Evolutionary conservation across 2,329 filamentous ascomycete genomes (phyloP).

Genomic region (Thermomyces lanuginosus): DNA sequence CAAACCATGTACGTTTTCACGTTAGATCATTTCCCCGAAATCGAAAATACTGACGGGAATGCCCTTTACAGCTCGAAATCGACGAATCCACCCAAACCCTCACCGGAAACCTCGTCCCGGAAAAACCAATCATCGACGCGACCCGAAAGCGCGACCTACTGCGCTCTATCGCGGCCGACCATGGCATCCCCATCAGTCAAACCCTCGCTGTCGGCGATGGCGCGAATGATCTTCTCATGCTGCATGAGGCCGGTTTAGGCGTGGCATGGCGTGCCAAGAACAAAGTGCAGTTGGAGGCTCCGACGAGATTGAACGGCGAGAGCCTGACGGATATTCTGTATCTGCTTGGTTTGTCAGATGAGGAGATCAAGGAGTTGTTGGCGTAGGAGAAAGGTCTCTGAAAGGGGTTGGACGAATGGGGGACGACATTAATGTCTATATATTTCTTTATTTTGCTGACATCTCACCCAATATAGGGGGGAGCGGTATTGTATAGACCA

Average conservation of each 20-base stretch:
- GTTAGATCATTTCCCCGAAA: not conserved
- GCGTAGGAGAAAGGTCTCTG: constrained; percentile 8
- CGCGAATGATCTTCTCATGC: constrained; percentile 50
- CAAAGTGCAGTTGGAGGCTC: constrained; percentile 46
- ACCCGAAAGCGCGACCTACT: constrained; percentile 41
- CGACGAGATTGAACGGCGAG: constrained; percentile 41
- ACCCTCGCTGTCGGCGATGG: constrained; percentile 47
- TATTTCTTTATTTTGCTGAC: too few species aligned
- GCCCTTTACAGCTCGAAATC: constrained; percentile 29
- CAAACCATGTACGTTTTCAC: constrained; percentile 54
- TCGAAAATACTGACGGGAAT: constrained; percentile 2
- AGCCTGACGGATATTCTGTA: constrained; percentile 43
- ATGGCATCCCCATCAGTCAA: constrained; percentile 38
- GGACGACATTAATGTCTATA: too few species aligned
- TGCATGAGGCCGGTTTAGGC: constrained; percentile 44
- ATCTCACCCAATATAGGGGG: too few species aligned
- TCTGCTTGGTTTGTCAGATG: constrained; percentile 37
- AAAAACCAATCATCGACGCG: constrained; percentile 42
- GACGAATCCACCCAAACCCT: constrained; percentile 31
- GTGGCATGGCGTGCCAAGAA: constrained; percentile 49
- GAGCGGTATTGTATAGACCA: too few species aligned
- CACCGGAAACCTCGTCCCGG: constrained; percentile 40
- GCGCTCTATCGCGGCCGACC: constrained; percentile 36
- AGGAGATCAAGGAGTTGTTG: constrained; percentile 33
- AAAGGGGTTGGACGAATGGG: too few species aligned